Base-by-base conservation (phyloP, 164 flowering plant genomes). In the Stephania japonica region DNA sequence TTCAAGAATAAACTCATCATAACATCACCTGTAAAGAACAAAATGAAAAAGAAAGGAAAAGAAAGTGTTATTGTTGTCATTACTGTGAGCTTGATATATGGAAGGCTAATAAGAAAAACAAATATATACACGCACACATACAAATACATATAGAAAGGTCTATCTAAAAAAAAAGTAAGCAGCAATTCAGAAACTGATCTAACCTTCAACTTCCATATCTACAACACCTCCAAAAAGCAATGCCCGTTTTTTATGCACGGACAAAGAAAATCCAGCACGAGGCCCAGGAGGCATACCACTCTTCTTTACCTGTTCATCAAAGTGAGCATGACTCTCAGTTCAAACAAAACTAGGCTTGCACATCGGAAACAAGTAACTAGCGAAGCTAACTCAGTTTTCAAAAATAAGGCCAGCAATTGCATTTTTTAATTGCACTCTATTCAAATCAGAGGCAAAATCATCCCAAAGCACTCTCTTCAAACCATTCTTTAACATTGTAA, bases 261-360 rank as follows among this genome's bases (percentile, higher is more conserved):
- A 87, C 91, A 95, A 82, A 27, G 98, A 88, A 85, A 93, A 95
- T 16, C 99, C 97, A 82, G 99, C 98, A 84, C 98, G 97, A 78
- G 99, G 91, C 18, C 94, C 92, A 74, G 99, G 98, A 83, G 98
- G 98, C 97, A 95, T 89, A 67, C 99, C 99, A 85, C 80, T 85
- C 84, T 86, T 95, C 83, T 93, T 95, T 23, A 95, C 94, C 99
- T 95, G 67, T 78, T 74, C 42, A 65, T 67, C 64, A 71, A 69
- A 21, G 7, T 19, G 8, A 21, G 47, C 21, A 43, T 14, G 4
- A 23, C 27, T 18, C 14, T 42, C 25, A 70, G n/a, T n/a, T n/a
- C 16, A 75, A 43, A 42, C 42, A 42, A 50, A 32, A 32, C 38
- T 32, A 32, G 38, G 38, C 38, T 32, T 32, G 38, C 38, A 4